Conservation (phyloP, 148 eudicot genomes). For the Amaranthus hypochondriacus region DNA sequence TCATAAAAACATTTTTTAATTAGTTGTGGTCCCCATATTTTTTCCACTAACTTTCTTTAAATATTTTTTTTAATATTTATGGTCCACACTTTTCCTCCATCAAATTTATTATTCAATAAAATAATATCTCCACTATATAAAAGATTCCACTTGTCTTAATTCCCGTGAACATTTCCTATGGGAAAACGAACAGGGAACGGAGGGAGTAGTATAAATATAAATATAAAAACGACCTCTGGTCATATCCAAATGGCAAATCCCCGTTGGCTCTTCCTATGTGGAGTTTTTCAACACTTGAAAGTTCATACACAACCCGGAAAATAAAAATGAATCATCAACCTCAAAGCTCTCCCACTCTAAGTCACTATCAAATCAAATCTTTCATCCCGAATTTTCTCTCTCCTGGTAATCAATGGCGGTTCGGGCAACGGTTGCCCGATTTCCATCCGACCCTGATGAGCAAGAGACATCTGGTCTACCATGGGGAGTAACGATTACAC, state of each 20-base stretch:
- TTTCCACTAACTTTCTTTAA: too few relatives aligned
- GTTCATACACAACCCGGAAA: not conserved
- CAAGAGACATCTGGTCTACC: constrained; percentile 73
- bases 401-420: constrained; percentile 54
- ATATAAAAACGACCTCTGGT: too few relatives aligned
- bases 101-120: too few relatives aligned
- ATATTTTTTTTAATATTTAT: too few relatives aligned
- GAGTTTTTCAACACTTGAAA: not conserved
- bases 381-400: constrained; percentile 10
- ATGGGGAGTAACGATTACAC: constrained; percentile 80
- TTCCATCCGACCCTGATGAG: constrained; percentile 57
- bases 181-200: too few relatives aligned
- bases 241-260: constrained; percentile 10
- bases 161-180: too few relatives aligned
- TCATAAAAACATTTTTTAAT: too few relatives aligned
- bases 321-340: not conserved
- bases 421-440: constrained; percentile 59
- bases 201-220: too few relatives aligned
- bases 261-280: constrained; percentile 23
- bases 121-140: too few relatives aligned
- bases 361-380: not conserved
- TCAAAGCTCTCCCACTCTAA: not conserved
- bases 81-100: too few relatives aligned
- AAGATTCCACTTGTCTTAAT: too few relatives aligned
- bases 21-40: too few relatives aligned